Percentiles rank a stretch among this genome's conserved stretches.
These are phyloP conservation scores for Biancaea sappan DNA, from an alignment of 306 rosid species.

Conservation along the genomic window DNA sequence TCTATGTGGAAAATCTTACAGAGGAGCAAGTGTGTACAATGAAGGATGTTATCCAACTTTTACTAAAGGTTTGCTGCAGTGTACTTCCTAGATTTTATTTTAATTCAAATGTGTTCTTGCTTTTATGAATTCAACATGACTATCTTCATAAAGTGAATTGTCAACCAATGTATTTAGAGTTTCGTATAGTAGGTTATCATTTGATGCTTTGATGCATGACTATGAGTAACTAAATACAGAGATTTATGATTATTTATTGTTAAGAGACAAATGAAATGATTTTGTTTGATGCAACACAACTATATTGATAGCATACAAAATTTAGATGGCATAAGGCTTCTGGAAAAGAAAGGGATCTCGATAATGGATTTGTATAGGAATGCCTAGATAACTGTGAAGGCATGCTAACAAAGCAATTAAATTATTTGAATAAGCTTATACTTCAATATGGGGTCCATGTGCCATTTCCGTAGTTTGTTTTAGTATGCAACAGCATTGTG, in stretches of 20 bases:
- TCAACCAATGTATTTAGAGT: neutral
- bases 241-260: neutral
- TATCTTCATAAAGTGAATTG: neutral
- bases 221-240: conserved; percentile 2
- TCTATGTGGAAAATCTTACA: conserved; percentile 92
- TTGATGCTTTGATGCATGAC: conserved; percentile 7
- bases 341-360: neutral
- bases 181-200: neutral
- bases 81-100: conserved; percentile 13
- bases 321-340: neutral
- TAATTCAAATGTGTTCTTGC: conserved; percentile 9
- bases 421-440: conserved; percentile 1
- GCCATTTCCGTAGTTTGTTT: neutral
- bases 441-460: neutral
- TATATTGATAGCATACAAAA: neutral
- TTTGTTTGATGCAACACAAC: neutral
- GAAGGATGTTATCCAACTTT: conserved; percentile 76
- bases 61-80: conserved; percentile 70
- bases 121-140: conserved; percentile 17
- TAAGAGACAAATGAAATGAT: conserved; percentile 23
- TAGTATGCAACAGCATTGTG: neutral
- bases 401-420: neutral
- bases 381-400: neutral
- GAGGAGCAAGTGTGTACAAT: conserved; percentile 75
- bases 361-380: neutral